A percentile compares a stretch with the other conserved stretches of the same genome.
Conservation (phyloP, 2,329 filamentous ascomycete species). For the Penicillium fuscoglaucum region DNA sequence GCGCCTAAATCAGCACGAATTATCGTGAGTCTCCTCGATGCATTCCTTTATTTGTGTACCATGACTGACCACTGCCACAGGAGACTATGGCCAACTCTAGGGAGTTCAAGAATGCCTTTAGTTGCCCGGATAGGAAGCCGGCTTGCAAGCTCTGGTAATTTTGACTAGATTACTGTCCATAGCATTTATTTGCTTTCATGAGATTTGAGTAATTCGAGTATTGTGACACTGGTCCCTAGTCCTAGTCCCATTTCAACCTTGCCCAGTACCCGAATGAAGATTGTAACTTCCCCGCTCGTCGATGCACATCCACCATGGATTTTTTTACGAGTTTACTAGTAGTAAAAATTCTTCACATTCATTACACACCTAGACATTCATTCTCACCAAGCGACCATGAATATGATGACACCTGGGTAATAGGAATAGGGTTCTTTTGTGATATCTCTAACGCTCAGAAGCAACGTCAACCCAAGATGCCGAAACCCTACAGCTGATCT, state of each 20-base stretch:
- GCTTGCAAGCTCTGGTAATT: slow-evolving; percentile 68
- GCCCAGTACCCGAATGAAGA: not conserved
- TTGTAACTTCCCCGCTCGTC: not conserved
- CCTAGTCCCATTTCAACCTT: not conserved
- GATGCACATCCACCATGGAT: not conserved
- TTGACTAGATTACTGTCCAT: not conserved
- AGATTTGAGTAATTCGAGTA: not conserved
- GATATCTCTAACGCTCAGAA: not conserved
- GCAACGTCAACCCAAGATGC: not conserved
- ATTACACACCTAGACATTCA: not conserved
- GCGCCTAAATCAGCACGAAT: slow-evolving; percentile 64
- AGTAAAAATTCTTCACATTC: not conserved
- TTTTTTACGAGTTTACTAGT: not conserved
- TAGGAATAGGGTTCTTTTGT: not conserved
- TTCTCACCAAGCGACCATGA: not conserved
- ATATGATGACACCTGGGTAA: not conserved
- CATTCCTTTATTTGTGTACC: not conserved
- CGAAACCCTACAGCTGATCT: not conserved
- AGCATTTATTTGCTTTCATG: not conserved
- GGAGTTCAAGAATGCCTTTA: slow-evolving; percentile 67
- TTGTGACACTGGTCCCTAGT: not conserved
- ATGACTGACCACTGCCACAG: not conserved
- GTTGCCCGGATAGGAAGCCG: slow-evolving; percentile 64
- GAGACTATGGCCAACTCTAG: slow-evolving; percentile 67
- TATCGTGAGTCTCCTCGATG: slow-evolving; percentile 32